Base-by-base conservation (phyloP, 331 rosid species). In the Cydonia oblonga region DNA sequence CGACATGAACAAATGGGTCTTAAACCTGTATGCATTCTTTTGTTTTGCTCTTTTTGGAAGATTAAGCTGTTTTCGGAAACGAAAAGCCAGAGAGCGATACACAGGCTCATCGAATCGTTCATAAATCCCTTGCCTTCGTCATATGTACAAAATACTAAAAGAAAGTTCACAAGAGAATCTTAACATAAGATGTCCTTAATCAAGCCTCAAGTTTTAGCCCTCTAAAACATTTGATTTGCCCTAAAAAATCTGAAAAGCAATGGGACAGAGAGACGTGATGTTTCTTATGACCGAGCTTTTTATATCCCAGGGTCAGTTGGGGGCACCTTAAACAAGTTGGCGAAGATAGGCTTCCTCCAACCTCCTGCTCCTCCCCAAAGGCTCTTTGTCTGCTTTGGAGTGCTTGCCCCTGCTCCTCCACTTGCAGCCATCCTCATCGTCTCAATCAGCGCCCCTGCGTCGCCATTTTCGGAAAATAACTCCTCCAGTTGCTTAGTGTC, bases 361-460 rank as follows among this genome's bases (percentile, higher is more conserved):
- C 26, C 38, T 9, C 66, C 67, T 10, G 84, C 81, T 10, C 64
- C 26, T 76, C 81, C 82, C 80, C 86, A 74, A 64, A 75, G 15
- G 44, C 78, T 78, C 80, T 71, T 82, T 33, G 64, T 67, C 46
- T 76, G 71, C 66, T 61, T 83, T 71, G 85, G 90, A 23, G 83
- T 59, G 58, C 83, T 87, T 2, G 90, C 13, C 24, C 12, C 42
- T 38, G 42, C 42, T 38, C 79, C 49, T 19, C 9, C 49, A 32
- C 5, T 78, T 59, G 88, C 75, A 71, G 83, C 93, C 87, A 78
- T 90, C 75, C 96, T 90, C 93, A 90, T 86, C 71, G 72, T 84
- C 88, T 90, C 96, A 40, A 90, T 90, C 75, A 90, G 15, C 0
- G 96, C 96, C 68, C 80, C 91, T 2, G 88, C 86, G 49, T 84